Conservation (phyloP, 1,284 basidiomycete species). For the Chondrostereum purpureum region DNA sequence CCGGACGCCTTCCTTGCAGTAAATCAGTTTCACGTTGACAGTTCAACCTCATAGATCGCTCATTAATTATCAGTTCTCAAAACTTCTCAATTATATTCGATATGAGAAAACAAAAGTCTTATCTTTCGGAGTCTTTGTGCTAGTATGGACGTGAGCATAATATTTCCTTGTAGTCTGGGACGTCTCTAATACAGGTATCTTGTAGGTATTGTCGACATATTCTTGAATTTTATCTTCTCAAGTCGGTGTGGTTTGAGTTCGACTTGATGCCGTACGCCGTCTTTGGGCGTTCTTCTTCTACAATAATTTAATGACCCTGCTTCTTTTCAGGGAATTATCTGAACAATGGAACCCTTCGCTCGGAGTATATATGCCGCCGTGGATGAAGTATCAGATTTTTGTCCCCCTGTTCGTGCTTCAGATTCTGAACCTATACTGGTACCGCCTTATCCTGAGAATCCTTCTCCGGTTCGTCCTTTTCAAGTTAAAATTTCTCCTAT, state of each 20-base stretch:
- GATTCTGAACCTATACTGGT: conserved; percentile 88
- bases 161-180: conserved; percentile 3
- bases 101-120: conserved; percentile 57
- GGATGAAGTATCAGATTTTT: conserved; percentile 85
- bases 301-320: not conserved
- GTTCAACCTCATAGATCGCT: not conserved
- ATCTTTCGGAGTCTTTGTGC: conserved; percentile 65
- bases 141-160: conserved; percentile 73
- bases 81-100: conserved; percentile 83
- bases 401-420: conserved; percentile 71
- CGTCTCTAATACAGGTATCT: too few species aligned
- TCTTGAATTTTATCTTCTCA: conserved; percentile 83
- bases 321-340: conserved; percentile 39
- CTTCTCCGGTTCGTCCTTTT: conserved; percentile 34
- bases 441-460: conserved; percentile 74
- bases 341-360: conserved; percentile 57
- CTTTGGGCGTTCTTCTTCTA: conserved; percentile 1
- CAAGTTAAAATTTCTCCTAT: conserved; percentile 12
- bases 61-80: conserved; percentile 54
- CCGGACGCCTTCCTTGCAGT: conserved; percentile 88
- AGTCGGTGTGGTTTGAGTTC: conserved; percentile 82
- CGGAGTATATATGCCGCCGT: conserved; percentile 68
- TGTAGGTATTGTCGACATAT: conserved; percentile 95
- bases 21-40: conserved; percentile 22
- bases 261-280: conserved; percentile 75